phyloP scores from a whole-genome alignment of 1,139 yeast species.

The Pichia sp. region DNA sequence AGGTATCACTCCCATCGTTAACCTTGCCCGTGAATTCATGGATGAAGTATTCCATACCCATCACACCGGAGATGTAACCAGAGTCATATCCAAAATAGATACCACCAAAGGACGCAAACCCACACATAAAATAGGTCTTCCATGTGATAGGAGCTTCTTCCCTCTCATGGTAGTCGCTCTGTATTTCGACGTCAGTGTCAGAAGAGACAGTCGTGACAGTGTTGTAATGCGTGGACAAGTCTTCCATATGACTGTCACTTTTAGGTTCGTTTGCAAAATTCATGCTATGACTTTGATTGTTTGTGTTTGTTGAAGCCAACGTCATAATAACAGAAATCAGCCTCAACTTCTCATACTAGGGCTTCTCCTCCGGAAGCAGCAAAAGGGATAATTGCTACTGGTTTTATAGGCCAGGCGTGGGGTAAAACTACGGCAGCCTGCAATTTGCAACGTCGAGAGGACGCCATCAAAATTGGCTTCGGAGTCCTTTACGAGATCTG shows the following conservation, averaged over 20 bases:
- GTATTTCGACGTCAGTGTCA: conserved; percentile 38
- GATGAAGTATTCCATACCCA: conserved; percentile 50
- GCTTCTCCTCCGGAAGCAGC: neutral
- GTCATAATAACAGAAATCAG: no score
- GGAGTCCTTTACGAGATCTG: no score
- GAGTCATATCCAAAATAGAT: conserved; percentile 57
- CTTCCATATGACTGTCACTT: neutral
- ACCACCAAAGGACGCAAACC: conserved; percentile 54
- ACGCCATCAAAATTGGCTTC: no score
- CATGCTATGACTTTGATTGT: neutral
- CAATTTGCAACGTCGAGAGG: neutral
- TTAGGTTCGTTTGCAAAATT: neutral
- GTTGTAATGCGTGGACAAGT: neutral
- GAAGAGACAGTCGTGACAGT: neutral
- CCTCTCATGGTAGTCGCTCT: conserved; percentile 20
- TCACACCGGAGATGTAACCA: conserved; percentile 54
- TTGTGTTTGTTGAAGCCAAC: no score
- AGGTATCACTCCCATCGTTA: conserved; percentile 18
- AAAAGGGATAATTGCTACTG: neutral
- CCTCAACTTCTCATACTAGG: no score
- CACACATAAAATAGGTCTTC: conserved; percentile 33
- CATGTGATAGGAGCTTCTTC: conserved; percentile 33
- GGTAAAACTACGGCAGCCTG: neutral
- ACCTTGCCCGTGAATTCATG: conserved; percentile 34
- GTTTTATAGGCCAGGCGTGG: neutral